Conservation (phyloP, 2,329 filamentous ascomycete genomes). For the Chaetomiaceae sp. region DNA sequence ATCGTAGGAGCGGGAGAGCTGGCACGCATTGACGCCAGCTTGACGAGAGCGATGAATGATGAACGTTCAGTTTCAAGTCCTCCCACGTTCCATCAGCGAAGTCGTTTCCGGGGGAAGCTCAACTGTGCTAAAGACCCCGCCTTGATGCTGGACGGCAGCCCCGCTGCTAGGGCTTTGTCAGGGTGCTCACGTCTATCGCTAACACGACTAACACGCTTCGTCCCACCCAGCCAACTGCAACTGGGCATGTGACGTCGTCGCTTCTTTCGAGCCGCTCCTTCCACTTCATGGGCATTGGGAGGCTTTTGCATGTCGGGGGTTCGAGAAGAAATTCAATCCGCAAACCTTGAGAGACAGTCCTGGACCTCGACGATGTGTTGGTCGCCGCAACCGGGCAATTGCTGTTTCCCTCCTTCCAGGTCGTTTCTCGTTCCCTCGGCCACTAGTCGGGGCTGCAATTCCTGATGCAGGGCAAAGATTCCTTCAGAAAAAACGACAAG, state of each 20-base stretch:
- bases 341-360: too few relatives aligned
- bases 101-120: background rate
- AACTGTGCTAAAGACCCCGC: background rate
- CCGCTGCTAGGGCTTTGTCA: background rate
- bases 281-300: too few relatives aligned
- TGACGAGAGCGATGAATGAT: background rate
- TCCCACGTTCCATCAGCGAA: background rate
- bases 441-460: too few relatives aligned
- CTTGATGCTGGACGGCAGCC: background rate
- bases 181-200: background rate
- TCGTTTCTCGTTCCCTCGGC: too few relatives aligned
- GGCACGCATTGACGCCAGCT: conserved; percentile 12
- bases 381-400: background rate
- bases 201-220: background rate
- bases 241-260: conserved; percentile 12
- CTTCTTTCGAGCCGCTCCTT: background rate
- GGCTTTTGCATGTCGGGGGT: too few relatives aligned
- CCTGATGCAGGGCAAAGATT: too few relatives aligned
- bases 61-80: too few relatives aligned
- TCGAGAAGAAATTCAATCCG: too few relatives aligned
- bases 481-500: too few relatives aligned
- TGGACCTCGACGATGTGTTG: too few relatives aligned
- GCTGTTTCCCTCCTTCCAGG: background rate
- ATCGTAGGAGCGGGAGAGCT: conserved; percentile 7
- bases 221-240: background rate